These are phyloP conservation scores for Conringia planisiliqua DNA, from an alignment of 345 rosid species.

Conservation along the genomic window DNA sequence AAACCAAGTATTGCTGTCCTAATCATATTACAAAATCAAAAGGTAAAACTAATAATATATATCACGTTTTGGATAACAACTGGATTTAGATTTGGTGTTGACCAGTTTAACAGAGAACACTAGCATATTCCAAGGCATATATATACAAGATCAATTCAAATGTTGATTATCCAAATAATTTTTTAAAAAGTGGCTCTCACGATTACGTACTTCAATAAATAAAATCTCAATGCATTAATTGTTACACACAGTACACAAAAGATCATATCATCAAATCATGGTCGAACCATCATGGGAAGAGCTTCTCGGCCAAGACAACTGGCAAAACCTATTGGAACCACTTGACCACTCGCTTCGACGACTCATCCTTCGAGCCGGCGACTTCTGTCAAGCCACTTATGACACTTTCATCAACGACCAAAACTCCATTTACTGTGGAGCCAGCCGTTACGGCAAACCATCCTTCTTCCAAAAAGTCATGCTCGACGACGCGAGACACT, in stretches of 20 bases:
- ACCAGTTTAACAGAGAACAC: neutral
- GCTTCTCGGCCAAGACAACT: conserved; percentile 55
- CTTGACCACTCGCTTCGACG: conserved; percentile 59
- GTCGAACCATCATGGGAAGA: conserved; percentile 53
- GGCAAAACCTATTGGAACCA: conserved; percentile 71
- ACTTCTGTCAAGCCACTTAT: conserved; percentile 87
- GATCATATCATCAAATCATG: conserved; percentile 12
- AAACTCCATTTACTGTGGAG: conserved; percentile 75
- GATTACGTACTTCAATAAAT: conserved; percentile 8
- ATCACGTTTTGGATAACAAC: neutral
- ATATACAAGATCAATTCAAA: conserved; percentile 21
- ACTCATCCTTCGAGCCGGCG: conserved; percentile 75
- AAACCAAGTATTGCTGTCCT: neutral
- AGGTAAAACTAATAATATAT: neutral
- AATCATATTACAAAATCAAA: neutral
- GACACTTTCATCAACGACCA: conserved; percentile 85
- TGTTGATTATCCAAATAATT: neutral
- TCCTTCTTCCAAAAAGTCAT: conserved; percentile 58
- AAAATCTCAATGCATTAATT: neutral
- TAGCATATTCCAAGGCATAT: conserved; percentile 30
- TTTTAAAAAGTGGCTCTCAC: conserved; percentile 13
- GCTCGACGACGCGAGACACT: conserved; percentile 56
- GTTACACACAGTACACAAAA: conserved; percentile 8
- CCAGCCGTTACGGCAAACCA: conserved; percentile 67
- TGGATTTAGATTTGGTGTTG: neutral